Base-by-base conservation (phyloP, 805 yeast genomes). In the Suhomyces canberraensis region DNA sequence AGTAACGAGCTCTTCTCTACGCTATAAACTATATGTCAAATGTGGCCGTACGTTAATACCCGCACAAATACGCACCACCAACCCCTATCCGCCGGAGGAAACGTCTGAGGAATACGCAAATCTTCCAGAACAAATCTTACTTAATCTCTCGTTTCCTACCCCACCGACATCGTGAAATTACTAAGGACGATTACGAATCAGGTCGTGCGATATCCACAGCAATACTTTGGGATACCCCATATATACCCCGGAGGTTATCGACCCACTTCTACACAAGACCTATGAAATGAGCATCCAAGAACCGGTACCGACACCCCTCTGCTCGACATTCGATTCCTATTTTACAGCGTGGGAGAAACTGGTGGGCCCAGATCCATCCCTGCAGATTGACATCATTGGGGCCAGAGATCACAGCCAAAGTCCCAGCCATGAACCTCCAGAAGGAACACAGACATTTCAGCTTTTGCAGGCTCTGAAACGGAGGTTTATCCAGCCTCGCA, bases 401-500 rank as follows among this genome's bases (percentile, higher is more conserved):
- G n/a, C n/a, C n/a, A n/a, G n/a, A n/a, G n/a, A n/a, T n/a, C n/a
- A n/a, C n/a, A n/a, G n/a, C n/a, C n/a, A n/a, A n/a, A n/a, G n/a
- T n/a, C n/a, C n/a, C n/a, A n/a, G n/a, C n/a, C n/a, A n/a, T n/a
- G n/a, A n/a, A n/a, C n/a, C n/a, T n/a, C n/a, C n/a, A n/a, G n/a
- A n/a, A n/a, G n/a, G n/a, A n/a, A n/a, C n/a, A n/a, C n/a, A n/a
- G n/a, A n/a, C n/a, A n/a, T n/a, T n/a, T n/a, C n/a, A n/a, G n/a
- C n/a, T n/a, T n/a, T n/a, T n/a, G n/a, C n/a, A n/a, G n/a, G 8
- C 22, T 20, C 22, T 9, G 9, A 7, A 19, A 22, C 17, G 27
- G 19, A 31, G n/a, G 15, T 11, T n/a, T 16, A 8, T 16, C 14
- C 33, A 31, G 33, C 33, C 33, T 9, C 20, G 26, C 13, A 21